These are phyloP conservation scores for Aspergillus incahuasiensis DNA, from an alignment of 495 filamentous ascomycete species.

Conservation along the genomic window DNA sequence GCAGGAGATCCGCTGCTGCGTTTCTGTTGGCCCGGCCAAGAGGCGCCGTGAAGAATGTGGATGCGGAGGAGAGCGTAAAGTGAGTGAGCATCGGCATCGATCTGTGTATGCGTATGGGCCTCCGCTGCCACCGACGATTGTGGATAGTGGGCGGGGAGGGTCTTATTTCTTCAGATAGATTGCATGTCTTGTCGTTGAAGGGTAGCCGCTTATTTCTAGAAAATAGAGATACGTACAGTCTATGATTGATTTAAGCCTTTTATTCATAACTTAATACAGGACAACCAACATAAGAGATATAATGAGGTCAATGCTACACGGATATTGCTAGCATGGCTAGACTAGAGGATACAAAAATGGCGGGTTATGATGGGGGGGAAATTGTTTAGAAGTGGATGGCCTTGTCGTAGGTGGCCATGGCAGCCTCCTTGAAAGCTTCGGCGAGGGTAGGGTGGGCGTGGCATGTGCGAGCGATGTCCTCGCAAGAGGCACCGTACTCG, in stretches of 20 bases:
- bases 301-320: constrained; percentile 46
- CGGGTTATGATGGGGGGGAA: constrained; percentile 17
- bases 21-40: constrained; percentile 5
- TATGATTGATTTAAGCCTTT: constrained; percentile 13
- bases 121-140: constrained; percentile 13
- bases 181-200: neutral
- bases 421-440: constrained; percentile 99
- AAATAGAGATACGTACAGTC: neutral
- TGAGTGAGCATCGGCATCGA: neutral
- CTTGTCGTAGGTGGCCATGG: constrained; percentile 96
- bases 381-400: constrained; percentile 82
- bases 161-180: neutral
- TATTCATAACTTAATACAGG: constrained; percentile 23
- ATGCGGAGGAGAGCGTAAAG: too few species aligned
- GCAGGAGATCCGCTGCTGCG: constrained; percentile 8
- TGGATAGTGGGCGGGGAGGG: constrained; percentile 5
- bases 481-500: constrained; percentile 91
- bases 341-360: constrained; percentile 36
- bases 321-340: constrained; percentile 41
- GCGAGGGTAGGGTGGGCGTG: constrained; percentile 96
- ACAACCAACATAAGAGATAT: constrained; percentile 30
- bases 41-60: neutral
- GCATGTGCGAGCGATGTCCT: constrained; percentile 92
- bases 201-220: neutral
- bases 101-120: constrained; percentile 12